These are phyloP conservation scores for Suillus ampliporus DNA, from an alignment of 768 basidiomycete genomes.

Conservation along the genomic window DNA sequence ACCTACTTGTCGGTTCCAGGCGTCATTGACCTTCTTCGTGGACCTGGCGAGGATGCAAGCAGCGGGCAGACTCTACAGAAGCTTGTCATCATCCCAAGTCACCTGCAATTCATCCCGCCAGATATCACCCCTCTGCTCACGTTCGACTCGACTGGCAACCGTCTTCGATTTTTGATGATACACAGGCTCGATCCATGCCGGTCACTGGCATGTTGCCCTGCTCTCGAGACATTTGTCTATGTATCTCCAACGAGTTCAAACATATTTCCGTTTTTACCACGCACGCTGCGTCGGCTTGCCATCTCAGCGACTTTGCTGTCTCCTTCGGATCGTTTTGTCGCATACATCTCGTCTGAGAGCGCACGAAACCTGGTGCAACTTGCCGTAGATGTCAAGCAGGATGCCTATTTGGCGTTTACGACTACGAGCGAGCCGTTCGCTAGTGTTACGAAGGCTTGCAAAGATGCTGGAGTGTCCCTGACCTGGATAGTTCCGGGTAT, in stretches of 20 bases:
- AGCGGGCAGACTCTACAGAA: neutral
- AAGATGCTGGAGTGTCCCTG: neutral
- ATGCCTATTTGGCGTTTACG: neutral
- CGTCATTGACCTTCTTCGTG: neutral
- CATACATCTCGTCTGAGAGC: neutral
- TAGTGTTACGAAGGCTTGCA: neutral
- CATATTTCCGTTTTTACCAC: neutral
- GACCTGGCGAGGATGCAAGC: neutral
- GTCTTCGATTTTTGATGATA: conserved; percentile 4
- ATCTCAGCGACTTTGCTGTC: neutral
- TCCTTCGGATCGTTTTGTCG: neutral
- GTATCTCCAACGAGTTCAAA: conserved; percentile 2
- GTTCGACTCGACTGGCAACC: neutral
- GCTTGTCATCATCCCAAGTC: conserved; percentile 1
- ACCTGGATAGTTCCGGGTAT: conserved; percentile 5
- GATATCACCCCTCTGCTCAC: conserved; percentile 2
- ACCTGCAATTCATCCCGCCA: neutral
- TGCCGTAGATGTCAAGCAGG: neutral
- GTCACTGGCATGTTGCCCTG: neutral
- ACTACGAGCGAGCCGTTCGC: neutral
- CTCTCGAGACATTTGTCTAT: neutral
- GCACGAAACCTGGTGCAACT: conserved; percentile 3
- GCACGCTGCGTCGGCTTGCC: neutral
- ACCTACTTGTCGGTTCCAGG: conserved; percentile 3
- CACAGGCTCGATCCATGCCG: conserved; percentile 3